These are phyloP conservation scores for Aristolochia contorta DNA, from an alignment of 164 flowering plant genomes.

Conservation along the genomic window DNA sequence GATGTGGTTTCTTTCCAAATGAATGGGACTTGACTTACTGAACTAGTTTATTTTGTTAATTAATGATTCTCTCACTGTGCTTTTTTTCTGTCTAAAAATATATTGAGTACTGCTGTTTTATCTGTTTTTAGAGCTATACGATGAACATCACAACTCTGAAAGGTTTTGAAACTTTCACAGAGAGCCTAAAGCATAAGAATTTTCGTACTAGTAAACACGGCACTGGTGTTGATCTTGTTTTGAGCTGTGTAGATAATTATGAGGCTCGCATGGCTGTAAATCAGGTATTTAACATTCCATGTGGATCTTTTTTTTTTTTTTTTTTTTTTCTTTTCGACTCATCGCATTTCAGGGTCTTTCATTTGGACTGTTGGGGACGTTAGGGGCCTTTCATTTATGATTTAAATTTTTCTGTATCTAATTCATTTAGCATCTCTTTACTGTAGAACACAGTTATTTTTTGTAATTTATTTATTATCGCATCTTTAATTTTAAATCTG, in stretches of 20 bases:
- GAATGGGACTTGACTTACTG: too few species aligned
- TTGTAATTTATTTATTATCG: background rate
- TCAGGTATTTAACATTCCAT: constrained; percentile 45
- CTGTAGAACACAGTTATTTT: too few species aligned
- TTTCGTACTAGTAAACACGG: constrained; percentile 46
- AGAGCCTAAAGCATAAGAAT: constrained; percentile 54
- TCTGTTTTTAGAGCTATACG: constrained; percentile 67
- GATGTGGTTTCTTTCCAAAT: too few species aligned
- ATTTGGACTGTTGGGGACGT: background rate
- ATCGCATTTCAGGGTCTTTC: background rate
- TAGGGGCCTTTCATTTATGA: too few species aligned
- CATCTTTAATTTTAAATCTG: constrained; percentile 10
- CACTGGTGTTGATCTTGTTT: constrained; percentile 84
- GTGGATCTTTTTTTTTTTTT: background rate
- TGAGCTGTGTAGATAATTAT: constrained; percentile 97
- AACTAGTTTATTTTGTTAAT: too few species aligned
- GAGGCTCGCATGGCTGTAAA: constrained; percentile 99
- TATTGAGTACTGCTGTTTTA: constrained; percentile 5
- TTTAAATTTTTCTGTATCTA: too few species aligned
- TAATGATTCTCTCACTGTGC: background rate
- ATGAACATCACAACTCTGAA: constrained; percentile 86
- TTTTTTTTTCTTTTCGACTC: background rate
- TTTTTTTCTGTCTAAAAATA: background rate
- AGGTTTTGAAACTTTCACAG: constrained; percentile 93
- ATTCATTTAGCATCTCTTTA: too few species aligned